phyloP scores from a whole-genome alignment of 2,329 filamentous ascomycete genomes.

The Anisogramma anomala region DNA sequence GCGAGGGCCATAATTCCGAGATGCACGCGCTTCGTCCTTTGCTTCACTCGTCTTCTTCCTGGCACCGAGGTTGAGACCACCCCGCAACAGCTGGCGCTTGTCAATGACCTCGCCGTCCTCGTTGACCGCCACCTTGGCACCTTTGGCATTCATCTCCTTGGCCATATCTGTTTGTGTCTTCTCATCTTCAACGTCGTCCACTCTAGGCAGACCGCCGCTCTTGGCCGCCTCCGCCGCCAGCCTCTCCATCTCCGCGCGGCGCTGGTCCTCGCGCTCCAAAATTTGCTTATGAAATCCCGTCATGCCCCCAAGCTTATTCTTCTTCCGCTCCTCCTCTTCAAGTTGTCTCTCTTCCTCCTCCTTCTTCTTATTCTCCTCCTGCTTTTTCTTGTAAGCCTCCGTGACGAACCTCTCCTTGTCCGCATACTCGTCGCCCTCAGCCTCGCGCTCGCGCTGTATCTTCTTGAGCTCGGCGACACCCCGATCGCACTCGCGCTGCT shows the following conservation, averaged over 20 bases:
- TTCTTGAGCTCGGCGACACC: conserved; percentile 71
- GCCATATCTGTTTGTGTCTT: conserved; percentile 54
- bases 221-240: conserved; percentile 48
- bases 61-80: conserved; percentile 61
- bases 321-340: conserved; percentile 53
- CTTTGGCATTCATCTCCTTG: conserved; percentile 52
- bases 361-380: conserved; percentile 58
- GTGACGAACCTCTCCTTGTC: conserved; percentile 84
- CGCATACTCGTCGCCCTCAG: conserved; percentile 68
- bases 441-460: conserved; percentile 64
- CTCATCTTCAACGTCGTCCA: conserved; percentile 29
- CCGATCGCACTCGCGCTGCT: conserved; percentile 65
- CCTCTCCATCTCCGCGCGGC: conserved; percentile 57
- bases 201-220: conserved; percentile 22
- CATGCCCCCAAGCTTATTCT: conserved; percentile 60
- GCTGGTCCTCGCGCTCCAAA: conserved; percentile 57
- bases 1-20: conserved; percentile 19
- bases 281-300: conserved; percentile 66
- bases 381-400: conserved; percentile 68
- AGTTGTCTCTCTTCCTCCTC: conserved; percentile 60
- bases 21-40: conserved; percentile 21
- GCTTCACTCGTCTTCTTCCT: conserved; percentile 43
- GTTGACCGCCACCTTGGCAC: conserved; percentile 55
- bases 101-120: conserved; percentile 77
- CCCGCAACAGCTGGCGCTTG: conserved; percentile 65